Percentiles rank a stretch among this genome's conserved stretches.
Conservation (phyloP, 2,329 filamentous ascomycete species). For the Hypoxylon sp. region DNA sequence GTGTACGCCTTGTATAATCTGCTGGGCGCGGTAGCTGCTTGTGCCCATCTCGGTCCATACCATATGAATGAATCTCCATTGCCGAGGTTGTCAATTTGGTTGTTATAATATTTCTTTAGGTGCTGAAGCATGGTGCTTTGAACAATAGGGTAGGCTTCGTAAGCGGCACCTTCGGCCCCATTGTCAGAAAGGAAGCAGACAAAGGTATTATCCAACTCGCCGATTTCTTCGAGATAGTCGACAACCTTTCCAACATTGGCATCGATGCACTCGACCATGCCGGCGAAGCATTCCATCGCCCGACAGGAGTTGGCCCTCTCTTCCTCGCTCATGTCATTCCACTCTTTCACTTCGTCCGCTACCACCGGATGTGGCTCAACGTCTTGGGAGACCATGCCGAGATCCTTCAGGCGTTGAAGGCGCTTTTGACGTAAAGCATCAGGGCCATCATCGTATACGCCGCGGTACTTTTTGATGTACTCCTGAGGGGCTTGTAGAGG, state of each 20-base stretch:
- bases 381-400: constrained; percentile 62
- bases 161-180: constrained; percentile 66
- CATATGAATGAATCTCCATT: constrained; percentile 66
- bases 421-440: constrained; percentile 62
- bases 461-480: constrained; percentile 64
- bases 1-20: constrained; percentile 54
- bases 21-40: constrained; percentile 50
- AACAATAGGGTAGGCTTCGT: constrained; percentile 66
- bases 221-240: constrained; percentile 62
- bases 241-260: constrained; percentile 66
- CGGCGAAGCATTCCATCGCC: constrained; percentile 70
- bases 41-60: constrained; percentile 66
- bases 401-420: constrained; percentile 62
- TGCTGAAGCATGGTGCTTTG: constrained; percentile 60
- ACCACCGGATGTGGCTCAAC: constrained; percentile 61
- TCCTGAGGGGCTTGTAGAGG: constrained; percentile 66
- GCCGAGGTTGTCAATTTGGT: constrained; percentile 65
- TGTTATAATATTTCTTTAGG: constrained; percentile 65
- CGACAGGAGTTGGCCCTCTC: constrained; percentile 57
- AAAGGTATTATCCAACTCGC: constrained; percentile 70
- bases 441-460: constrained; percentile 68
- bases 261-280: constrained; percentile 71
- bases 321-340: constrained; percentile 56
- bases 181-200: constrained; percentile 72
- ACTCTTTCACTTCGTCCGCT: constrained; percentile 57